Base-by-base conservation (phyloP, 768 basidiomycete species). In the Tephrocybe sp. region DNA sequence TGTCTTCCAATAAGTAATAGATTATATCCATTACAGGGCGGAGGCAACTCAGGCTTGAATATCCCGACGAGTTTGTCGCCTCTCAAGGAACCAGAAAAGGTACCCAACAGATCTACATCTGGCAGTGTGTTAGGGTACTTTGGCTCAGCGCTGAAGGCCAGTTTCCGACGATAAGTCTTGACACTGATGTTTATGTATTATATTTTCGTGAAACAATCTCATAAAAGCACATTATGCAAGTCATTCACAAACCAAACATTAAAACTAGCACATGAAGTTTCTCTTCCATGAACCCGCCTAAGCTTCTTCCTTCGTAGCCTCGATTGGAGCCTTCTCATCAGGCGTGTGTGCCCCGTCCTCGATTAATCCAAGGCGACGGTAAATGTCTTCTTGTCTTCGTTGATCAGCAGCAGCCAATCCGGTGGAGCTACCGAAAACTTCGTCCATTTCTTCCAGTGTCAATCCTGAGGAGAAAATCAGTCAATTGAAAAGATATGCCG, bases 401-500 rank as follows among this genome's bases (percentile, higher is more conserved):
- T 75, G 71, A 63, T 91, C 89, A 15, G 80, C 78, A 10, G 71
- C 71, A 1, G 78, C 83, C 39, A 85, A 67, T 30, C 80, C 80
- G 41, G 64, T 65, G 8, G 68, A 71, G 46, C 79, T 80, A 26
- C 85, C 84, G 65, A 92, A 92, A 17, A 87, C 79, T 24, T 80
- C 79, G 65, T 92, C 89, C 81, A 90, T 87, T 65, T 91, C 86
- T 62, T 91, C 88, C 40, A 90, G 73, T 2, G 81, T 79, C 3
- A 86, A 73, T 26, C 81, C 71, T 73, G 30, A 28, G 9, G 2
- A 41, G 12, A 8, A 23, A n/a, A 25, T 32, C 17, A 1, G n/a
- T 36, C 28, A 30, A 14, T 34, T 8, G 14, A 15, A 2, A 12
- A 1, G 30, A 33, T 20, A 20, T 33, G 17, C 3, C 18, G 12